Percentiles rank a stretch among this genome's conserved stretches.
These are phyloP conservation scores for Sicyos edulis DNA, from an alignment of 306 rosid species.

Conservation along the genomic window DNA sequence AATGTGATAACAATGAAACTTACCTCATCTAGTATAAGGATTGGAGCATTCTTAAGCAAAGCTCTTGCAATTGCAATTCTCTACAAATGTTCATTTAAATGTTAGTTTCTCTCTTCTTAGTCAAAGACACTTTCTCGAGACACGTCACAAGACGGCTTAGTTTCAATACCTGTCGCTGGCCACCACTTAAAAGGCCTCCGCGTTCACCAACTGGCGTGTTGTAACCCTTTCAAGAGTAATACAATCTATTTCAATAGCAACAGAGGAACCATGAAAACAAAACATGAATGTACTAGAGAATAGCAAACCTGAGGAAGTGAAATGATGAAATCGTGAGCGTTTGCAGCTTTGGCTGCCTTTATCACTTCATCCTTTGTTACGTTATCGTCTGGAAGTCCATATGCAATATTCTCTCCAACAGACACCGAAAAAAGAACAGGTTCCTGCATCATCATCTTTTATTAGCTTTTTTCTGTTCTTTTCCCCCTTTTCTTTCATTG, in stretches of 20 bases:
- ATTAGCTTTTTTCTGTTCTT: too few relatives aligned
- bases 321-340: slow-evolving; percentile 91
- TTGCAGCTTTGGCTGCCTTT: slow-evolving; percentile 97
- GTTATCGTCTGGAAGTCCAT: slow-evolving; percentile 88
- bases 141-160: background rate
- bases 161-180: slow-evolving; percentile 80
- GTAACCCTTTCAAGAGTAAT: slow-evolving; percentile 51
- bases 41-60: slow-evolving; percentile 78
- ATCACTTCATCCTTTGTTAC: slow-evolving; percentile 86
- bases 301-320: slow-evolving; percentile 79
- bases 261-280: background rate
- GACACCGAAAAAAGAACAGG: slow-evolving; percentile 92
- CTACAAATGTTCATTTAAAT: slow-evolving; percentile 39
- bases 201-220: slow-evolving; percentile 95
- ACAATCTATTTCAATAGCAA: slow-evolving; percentile 14
- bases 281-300: slow-evolving; percentile 18
- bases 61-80: slow-evolving; percentile 92
- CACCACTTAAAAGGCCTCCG: slow-evolving; percentile 89
- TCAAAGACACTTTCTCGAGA: background rate
- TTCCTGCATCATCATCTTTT: slow-evolving; percentile 40
- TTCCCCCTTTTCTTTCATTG: too few relatives aligned
- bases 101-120: slow-evolving; percentile 22
- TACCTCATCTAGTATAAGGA: slow-evolving; percentile 89
- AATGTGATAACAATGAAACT: background rate
- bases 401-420: slow-evolving; percentile 93